Evolutionary conservation across 164 flowering plant species (phyloP), one percentile per base, ranked within the genome.

Genomic region (Vitis riparia): DNA sequence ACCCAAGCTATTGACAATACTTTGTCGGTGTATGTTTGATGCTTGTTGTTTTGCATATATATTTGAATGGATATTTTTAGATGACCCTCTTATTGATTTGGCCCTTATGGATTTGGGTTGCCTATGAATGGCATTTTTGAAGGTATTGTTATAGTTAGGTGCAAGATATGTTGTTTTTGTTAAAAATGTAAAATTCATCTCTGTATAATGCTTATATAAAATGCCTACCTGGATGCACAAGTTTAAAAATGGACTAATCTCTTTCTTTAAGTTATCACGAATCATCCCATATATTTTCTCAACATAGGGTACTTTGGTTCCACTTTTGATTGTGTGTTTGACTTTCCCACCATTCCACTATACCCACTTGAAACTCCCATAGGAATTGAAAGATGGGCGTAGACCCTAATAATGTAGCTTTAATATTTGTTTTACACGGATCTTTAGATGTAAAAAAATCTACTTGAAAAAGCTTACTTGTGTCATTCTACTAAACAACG

Each of bases 261-360:
- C 97, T 79, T 90, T 93, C 85, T 93, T 93, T 67, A 93, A 62
- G 71, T 77, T 80, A 73, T 93, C 98, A 64, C 97, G 87, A 69
- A 91, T 88, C 84, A 85, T 83, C 51, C 97, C 98, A 82, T 88
- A 91, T 64, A 90, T 81, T 76, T 88, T 93, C 79, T 93, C 98
- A 17, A 93, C 89, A 73, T 80, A 30, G 97, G 98, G 76, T 93
- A 93, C 72, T 92, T 93, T 16, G 97, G 89, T 73, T 90, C 93
- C 29, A 90, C 84, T 76, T 82, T 88, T 67, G 85, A 78, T 74
- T 80, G 77, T 9, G 70, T 51, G 4, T 81, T 83, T 64, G 83
- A 78, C 73, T 81, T 85, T 55, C 86, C 89, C 66, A 78, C 87
- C 90, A 90, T 86, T 73, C 94, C 97, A 77, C 93, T 88, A 75